Evolutionary conservation across 768 basidiomycete species (phyloP), one percentile per base, ranked within the genome.

Genomic region (Amanita phalloides): DNA sequence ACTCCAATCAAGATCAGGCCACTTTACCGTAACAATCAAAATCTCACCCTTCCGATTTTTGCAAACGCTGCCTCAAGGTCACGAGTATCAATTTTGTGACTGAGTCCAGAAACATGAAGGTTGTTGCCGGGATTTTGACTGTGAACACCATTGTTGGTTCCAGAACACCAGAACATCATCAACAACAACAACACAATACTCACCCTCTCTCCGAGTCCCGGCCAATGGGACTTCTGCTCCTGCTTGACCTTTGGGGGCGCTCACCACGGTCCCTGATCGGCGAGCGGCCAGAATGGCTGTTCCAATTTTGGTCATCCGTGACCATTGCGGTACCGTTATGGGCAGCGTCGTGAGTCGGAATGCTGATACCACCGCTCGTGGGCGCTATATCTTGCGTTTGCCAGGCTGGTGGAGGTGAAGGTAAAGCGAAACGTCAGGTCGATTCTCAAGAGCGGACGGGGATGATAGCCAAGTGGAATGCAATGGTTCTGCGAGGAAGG

Each of bases 41-140:
- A 44, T 36, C 53, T 23, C 23, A 48, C 53, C 53, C 53, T 39
- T 20, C 96, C 96, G 68, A 84, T 79, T 68, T 93, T 94, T 55
- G 80, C 75, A 64, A 99, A 99, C 6, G 82, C 80, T 11, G 82
- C 79, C 67, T 96, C 92, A 51, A 99, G 84, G 59, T 90, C 86
- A 50, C 86, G 82, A 33, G 86, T 87, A 61, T 92, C 91, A 53
- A 78, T 68, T 60, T 68, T 71, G 57, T 74, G 74, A 44, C 73
- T 75, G 30, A 84, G 67, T 23, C 79, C 75, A 21, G 82, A 82
- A 56, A 83, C 74, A 54, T 79, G 77, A 13, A 79, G 68, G 61
- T 83, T 83, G 60, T 83, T 84, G 53, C 82, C 82, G 6, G 81
- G 82, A 60, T 83, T 82, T 33, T 82, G 74, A 50, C 73, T 75